Base-by-base conservation (phyloP, 2,329 filamentous ascomycete species). In the Aspergillus amoenus region DNA sequence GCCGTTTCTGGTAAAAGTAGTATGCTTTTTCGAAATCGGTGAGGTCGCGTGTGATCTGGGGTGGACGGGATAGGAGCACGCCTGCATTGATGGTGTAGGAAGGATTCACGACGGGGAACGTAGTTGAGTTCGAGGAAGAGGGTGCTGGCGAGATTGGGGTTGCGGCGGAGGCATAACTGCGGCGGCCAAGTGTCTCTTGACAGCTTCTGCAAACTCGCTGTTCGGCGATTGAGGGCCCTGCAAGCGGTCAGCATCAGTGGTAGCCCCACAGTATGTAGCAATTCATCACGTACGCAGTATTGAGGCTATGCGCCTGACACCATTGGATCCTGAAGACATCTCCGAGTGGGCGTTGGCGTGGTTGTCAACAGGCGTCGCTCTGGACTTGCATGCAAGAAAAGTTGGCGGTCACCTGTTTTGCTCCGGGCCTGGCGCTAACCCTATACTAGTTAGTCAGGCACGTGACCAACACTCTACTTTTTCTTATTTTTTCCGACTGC, bases 1-100 rank as follows among this genome's bases (percentile, higher is more conserved):
- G 83, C 13, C 94, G 91, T 68, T 93, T 93, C 79, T 99, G 94
- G 79, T 99, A 99, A 73, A 99, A 92, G 81, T 89, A 96, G 78
- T 89, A 97, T 62, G 93, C 83, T 70, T 91, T 89, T 76, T 99
- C 94, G 76, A 99, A 97, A 12, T 90, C 82, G 34, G 89, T 90
- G 53, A 93, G 87, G 60, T 88, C 82, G 64, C 90, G 88, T 24
- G 94, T 97, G 68, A 99, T 82, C 58, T 95, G 81, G 6, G 94
- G 94, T 47, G 94, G 86, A 27, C 94, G 91, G 45, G 92, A 94
- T 62, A 99, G 86, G 65, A 97, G 85, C 58, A 97, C 82, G 62
- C 91, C 89, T 57, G 87, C 82, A 64, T 82, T 78, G 70, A 83
- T 74, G 63, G 71, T 73, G 76, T 82, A 74, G 59, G 69, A 63